These are phyloP conservation scores for Neurospora sp. DNA, from an alignment of 495 filamentous ascomycete genomes.

Conservation along the genomic window DNA sequence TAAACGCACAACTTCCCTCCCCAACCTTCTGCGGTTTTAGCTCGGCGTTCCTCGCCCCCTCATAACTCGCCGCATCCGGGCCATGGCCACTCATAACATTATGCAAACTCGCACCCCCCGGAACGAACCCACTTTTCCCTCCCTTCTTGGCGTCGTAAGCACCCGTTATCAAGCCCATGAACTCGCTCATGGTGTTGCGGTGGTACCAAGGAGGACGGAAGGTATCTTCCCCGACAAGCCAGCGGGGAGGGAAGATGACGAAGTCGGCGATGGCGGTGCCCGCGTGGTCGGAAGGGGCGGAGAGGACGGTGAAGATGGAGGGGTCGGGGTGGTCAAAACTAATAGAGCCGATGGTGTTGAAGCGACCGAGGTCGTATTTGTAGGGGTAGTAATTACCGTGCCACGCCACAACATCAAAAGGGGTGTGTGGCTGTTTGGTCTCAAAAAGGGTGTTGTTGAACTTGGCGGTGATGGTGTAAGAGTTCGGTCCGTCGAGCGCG, in stretches of 20 bases:
- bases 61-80: constrained; percentile 51
- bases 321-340: constrained; percentile 77
- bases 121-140: constrained; percentile 44
- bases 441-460: constrained; percentile 72
- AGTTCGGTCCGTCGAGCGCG: constrained; percentile 25
- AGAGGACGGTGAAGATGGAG: constrained; percentile 72
- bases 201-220: constrained; percentile 82
- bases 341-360: constrained; percentile 65
- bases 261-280: constrained; percentile 75
- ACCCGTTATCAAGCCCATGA: constrained; percentile 67
- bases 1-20: constrained; percentile 52
- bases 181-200: constrained; percentile 77
- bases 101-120: constrained; percentile 47
- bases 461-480: constrained; percentile 60
- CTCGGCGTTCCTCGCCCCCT: constrained; percentile 48
- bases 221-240: constrained; percentile 67
- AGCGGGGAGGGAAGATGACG: constrained; percentile 74
- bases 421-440: constrained; percentile 60
- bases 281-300: constrained; percentile 49
- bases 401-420: constrained; percentile 81
- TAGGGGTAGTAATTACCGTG: constrained; percentile 72
- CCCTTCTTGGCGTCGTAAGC: constrained; percentile 46
- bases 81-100: constrained; percentile 52
- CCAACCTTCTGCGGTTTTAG: constrained; percentile 46
- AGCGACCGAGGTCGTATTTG: constrained; percentile 79